Evolutionary conservation across 805 yeast genomes (phyloP), one percentile per base, ranked within the genome.

Genomic region (Jamesozyma spencerorum): DNA sequence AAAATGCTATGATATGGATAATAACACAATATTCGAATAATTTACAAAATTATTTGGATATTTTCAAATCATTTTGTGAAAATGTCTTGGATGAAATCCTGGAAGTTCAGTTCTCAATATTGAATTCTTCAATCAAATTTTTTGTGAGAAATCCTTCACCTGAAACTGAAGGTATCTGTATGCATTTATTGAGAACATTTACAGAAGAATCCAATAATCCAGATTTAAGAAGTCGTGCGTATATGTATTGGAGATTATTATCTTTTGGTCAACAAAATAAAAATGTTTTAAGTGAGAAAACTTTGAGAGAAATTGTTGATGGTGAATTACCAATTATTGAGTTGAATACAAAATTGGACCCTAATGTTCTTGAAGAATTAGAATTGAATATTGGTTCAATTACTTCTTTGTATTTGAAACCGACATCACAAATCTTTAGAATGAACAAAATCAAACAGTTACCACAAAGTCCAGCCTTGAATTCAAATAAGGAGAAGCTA

Each of bases 221-320:
- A 0, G 97, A 90, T 61, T 61, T 87, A 10, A 70, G 97, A 45
- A 94, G 85, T 48, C 64, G 95, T 31, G 96, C 90, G 0, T 81
- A 69, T 53, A 77, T 85, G 63, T 88, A 90, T 63, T 82, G 94
- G 92, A 70, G 95, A 42, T 62, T 88, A 22, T 62, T 88, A 5
- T 75, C 92, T 6, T 17, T 49, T 22, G 42, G 52, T 1, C 44
- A 1, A 45, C 70, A 5, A 12, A 34, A 37, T 11, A 34, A 68
- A 66, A 36, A 68, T 68, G 29, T 62, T 2, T n/a, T 45, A 57
- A 31, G 61, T 63, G 5, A 40, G 30, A 66, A 67, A 15, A 63
- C 68, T 2, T 65, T 77, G 3, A 60, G 64, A 38, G 69, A 68
- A 18, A 70, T 88, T n/a, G 70, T 87, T 11, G 69, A 77, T 47